Percentiles rank a stretch among this genome's conserved stretches.
Conservation (phyloP, 805 yeast genomes). For the Candida gorgasii region DNA sequence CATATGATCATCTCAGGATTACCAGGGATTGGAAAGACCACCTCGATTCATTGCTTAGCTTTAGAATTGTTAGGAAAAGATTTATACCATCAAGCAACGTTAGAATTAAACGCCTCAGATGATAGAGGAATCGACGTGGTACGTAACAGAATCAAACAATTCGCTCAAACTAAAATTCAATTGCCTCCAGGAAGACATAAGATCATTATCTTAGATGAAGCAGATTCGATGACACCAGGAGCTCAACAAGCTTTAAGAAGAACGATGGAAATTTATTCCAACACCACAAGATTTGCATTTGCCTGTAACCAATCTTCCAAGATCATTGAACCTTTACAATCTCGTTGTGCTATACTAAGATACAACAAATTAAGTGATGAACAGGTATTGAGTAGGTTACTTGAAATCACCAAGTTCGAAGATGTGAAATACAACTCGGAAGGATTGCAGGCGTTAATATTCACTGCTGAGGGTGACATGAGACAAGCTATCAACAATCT, state of each 20-base stretch:
- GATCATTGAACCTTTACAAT: constrained; percentile 94
- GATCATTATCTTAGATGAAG: constrained; percentile 91
- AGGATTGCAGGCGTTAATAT: constrained; percentile 88
- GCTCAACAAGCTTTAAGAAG: constrained; percentile 94
- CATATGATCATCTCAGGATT: constrained; percentile 93
- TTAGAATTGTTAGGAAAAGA: constrained; percentile 72
- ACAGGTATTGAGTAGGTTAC: constrained; percentile 75
- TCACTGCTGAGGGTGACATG: constrained; percentile 98
- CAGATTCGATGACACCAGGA: constrained; percentile 95
- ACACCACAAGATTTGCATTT: constrained; percentile 96
- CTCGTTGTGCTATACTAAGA: constrained; percentile 92
- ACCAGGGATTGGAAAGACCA: constrained; percentile 98
- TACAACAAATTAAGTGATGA: constrained; percentile 80
- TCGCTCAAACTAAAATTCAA: constrained; percentile 91
- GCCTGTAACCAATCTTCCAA: constrained; percentile 95
- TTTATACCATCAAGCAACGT: constrained; percentile 73
- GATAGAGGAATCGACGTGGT: constrained; percentile 98
- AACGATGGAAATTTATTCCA: constrained; percentile 67
- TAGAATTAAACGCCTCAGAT: constrained; percentile 94
- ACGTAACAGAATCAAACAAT: constrained; percentile 87
- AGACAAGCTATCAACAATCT: constrained; percentile 94
- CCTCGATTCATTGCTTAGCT: constrained; percentile 89
- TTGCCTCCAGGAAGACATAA: constrained; percentile 90
- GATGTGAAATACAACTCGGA: constrained; percentile 78
- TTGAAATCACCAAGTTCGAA: constrained; percentile 71